Evolutionary conservation across 2,329 filamentous ascomycete genomes (phyloP), one percentile per base, ranked within the genome.

Genomic region (Ceratocystis cacaofunesta): DNA sequence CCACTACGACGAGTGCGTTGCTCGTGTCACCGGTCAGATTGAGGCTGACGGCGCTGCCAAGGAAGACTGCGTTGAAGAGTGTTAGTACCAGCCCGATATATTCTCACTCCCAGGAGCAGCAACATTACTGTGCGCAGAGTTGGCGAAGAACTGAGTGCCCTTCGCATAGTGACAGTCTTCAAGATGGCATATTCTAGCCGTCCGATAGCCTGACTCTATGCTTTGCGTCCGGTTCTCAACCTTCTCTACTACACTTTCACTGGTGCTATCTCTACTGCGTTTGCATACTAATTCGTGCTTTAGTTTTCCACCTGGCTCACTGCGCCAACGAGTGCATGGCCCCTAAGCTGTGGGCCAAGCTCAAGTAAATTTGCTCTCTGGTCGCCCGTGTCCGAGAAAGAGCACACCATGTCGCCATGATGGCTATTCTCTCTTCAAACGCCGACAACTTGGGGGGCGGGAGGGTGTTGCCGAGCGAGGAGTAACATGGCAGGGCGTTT

Each of bases 61-160:
- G 73, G 94, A 99, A 84, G 92, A 97, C 81, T 99, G 94, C 74
- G 90, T 97, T 71, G 94, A 99, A 82, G 94, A 99, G 82, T 99
- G 94, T 97, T 88, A 78, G 92, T 85, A 55, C 19, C 46, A 58
- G 57, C 50, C 50, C 19, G 22, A 57, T 57, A 57, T 10, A 28
- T 57, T 15, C 22, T 15, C 3, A 15, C 5, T 12, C 7, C 50
- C 10, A 7, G 6, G 22, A 10, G 5, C 50, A 17, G 50, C 25
- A 8, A 17, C 10, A 30, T 55, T 15, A 22, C 17, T 55, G 50
- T 30, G 50, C 1, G 50, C 1, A 17, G 22, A 57, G 10, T 5
- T 28, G 19, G 50, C 50, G 8, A 25, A 12, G 8, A 12, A 25
- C 8, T 1, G 5, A 17, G 50, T 30, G 50, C 22, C 28, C 10